A percentile compares a stretch with the other conserved stretches of the same genome.
phyloP scores from a whole-genome alignment of 768 basidiomycete species.

The Solioccasus polychromus region DNA sequence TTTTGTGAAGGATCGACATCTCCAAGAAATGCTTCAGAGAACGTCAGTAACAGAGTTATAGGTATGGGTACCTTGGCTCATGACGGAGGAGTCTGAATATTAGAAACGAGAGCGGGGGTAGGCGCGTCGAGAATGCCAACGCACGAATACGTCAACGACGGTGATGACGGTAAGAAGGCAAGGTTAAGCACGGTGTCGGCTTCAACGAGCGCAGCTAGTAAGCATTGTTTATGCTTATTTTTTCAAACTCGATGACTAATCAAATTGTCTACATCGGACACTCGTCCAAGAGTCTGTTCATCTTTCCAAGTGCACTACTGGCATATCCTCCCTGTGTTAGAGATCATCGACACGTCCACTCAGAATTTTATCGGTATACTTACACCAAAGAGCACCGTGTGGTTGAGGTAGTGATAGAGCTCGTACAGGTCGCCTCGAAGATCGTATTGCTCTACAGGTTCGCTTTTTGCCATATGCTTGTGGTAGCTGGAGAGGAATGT shows the following conservation, averaged over 20 bases:
- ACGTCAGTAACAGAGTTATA: constrained; percentile 20
- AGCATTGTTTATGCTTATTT: constrained; percentile 30
- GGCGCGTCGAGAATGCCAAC: background rate
- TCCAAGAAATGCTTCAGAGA: constrained; percentile 38
- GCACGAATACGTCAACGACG: background rate
- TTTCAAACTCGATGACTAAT: constrained; percentile 23
- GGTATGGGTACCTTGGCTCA: constrained; percentile 32
- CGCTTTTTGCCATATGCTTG: constrained; percentile 55
- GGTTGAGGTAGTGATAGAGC: constrained; percentile 80
- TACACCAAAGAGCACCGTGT: constrained; percentile 77
- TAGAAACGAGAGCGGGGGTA: constrained; percentile 1
- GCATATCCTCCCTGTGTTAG: constrained; percentile 47
- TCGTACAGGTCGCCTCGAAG: constrained; percentile 69
- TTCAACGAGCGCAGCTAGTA: constrained; percentile 21
- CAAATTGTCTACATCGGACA: constrained; percentile 20
- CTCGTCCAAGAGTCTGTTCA: constrained; percentile 39
- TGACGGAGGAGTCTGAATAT: constrained; percentile 8
- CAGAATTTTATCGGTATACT: constrained; percentile 27
- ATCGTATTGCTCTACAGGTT: constrained; percentile 63
- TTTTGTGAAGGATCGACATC: constrained; percentile 48
- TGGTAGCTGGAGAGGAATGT: constrained; percentile 69
- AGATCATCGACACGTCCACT: background rate
- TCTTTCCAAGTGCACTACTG: constrained; percentile 48
- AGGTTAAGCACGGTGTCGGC: constrained; percentile 17
- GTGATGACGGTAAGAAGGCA: constrained; percentile 14